These are phyloP conservation scores for Fraxinus xanthoxyloides DNA, from an alignment of 305 asterid species.

Conservation along the genomic window DNA sequence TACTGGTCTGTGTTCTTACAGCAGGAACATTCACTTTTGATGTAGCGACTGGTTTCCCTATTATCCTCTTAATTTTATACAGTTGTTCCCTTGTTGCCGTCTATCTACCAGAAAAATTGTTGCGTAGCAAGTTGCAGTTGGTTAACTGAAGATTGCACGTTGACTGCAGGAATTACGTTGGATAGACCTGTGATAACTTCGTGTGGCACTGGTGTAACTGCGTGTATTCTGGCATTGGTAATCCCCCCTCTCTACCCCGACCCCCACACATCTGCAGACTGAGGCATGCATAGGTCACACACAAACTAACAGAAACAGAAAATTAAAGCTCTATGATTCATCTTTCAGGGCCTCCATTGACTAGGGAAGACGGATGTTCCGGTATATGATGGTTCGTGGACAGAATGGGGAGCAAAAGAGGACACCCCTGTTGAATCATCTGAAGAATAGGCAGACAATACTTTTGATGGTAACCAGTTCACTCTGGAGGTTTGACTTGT, in stretches of 20 bases:
- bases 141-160: not conserved
- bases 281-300: not conserved
- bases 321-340: not conserved
- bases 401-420: conserved; percentile 72
- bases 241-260: not conserved
- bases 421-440: conserved; percentile 53
- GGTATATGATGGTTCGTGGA: conserved; percentile 92
- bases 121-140: not conserved
- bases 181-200: conserved; percentile 58
- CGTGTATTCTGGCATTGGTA: conserved; percentile 90
- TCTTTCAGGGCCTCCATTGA: conserved; percentile 72
- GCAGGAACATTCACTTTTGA: not conserved
- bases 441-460: conserved; percentile 23
- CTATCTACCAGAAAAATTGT: not conserved
- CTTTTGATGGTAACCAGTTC: not conserved
- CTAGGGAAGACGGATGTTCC: conserved; percentile 71
- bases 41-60: not conserved
- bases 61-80: not conserved
- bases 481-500: not conserved
- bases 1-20: not conserved
- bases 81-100: not conserved
- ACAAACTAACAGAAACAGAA: not conserved
- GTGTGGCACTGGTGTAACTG: conserved; percentile 97
- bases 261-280: not conserved
- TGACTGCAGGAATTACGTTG: conserved; percentile 54